Evolutionary conservation across 192 early-diverging fungal genomes (phyloP).

Genomic region (Cladochytrium replicatum): DNA sequence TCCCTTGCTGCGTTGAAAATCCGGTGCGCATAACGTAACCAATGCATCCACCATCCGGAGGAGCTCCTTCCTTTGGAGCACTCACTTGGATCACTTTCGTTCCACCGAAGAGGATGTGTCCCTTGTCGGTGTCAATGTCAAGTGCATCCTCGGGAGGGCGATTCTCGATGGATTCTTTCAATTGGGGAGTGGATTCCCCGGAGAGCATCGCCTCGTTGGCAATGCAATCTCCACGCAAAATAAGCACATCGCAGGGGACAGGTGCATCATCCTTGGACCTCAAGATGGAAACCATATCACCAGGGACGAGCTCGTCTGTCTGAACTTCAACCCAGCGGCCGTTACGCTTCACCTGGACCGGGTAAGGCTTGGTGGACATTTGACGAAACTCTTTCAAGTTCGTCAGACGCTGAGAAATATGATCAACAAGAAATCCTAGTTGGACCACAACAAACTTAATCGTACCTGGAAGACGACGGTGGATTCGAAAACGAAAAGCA

Average conservation of each 20-base stretch:
- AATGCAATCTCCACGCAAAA: conserved; percentile 90
- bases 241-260: conserved; percentile 90
- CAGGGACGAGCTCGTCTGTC: conserved; percentile 86
- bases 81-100: conserved; percentile 97
- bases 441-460: too few relatives aligned
- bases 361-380: conserved; percentile 88
- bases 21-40: conserved; percentile 89
- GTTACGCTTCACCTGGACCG: conserved; percentile 68
- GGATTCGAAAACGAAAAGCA: conserved; percentile 96
- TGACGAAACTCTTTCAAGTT: conserved; percentile 93
- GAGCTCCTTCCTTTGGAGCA: conserved; percentile 35
- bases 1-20: conserved; percentile 95
- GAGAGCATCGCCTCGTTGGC: conserved; percentile 99
- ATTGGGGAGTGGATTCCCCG: conserved; percentile 95
- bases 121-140: conserved; percentile 76
- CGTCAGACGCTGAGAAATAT: conserved; percentile 57
- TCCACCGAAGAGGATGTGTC: conserved; percentile 88
- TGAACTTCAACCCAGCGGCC: conserved; percentile 64
- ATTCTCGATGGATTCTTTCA: conserved; percentile 84
- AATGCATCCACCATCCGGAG: conserved; percentile 86
- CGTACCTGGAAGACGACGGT: conserved; percentile 90
- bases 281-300: conserved; percentile 85
- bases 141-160: conserved; percentile 68
- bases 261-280: conserved; percentile 83
- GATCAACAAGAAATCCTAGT: too few relatives aligned